These are phyloP conservation scores for Diaporthe australafricana DNA, from an alignment of 2,329 filamentous ascomycete species.

Conservation along the genomic window DNA sequence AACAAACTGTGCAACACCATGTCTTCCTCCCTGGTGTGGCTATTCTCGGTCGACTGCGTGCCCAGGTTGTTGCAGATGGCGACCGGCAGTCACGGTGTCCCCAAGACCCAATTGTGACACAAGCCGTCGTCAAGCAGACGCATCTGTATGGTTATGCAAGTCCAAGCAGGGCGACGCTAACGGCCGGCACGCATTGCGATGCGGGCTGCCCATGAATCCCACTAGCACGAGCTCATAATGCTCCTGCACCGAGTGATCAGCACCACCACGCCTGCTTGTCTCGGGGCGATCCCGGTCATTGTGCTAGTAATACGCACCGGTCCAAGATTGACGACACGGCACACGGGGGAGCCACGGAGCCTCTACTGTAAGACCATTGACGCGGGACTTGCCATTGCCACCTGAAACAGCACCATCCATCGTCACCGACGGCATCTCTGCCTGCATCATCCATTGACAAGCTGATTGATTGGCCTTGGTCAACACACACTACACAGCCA, in stretches of 20 bases:
- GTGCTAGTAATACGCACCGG: background rate
- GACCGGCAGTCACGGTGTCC: background rate
- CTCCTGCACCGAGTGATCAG: background rate
- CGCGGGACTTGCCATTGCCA: background rate
- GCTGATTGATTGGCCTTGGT: background rate
- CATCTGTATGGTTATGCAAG: background rate
- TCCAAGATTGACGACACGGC: background rate
- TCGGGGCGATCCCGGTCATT: conserved; percentile 13
- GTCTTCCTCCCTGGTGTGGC: background rate
- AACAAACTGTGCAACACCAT: background rate
- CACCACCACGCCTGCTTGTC: conserved; percentile 3
- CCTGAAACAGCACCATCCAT: conserved; percentile 17
- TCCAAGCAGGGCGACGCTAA: background rate
- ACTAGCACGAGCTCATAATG: conserved; percentile 21
- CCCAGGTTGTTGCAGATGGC: background rate
- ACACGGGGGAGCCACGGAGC: background rate
- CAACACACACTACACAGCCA: background rate
- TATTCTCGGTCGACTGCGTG: background rate
- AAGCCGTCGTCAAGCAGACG: background rate
- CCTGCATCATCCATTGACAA: background rate
- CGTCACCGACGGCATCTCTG: background rate
- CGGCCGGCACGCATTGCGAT: conserved; percentile 4
- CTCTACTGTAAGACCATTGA: background rate
- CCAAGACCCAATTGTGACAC: background rate
- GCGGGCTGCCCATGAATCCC: conserved; percentile 18